These are phyloP conservation scores for Aspergillus luchuensis DNA, from an alignment of 2,329 filamentous ascomycete species.

Conservation along the genomic window DNA sequence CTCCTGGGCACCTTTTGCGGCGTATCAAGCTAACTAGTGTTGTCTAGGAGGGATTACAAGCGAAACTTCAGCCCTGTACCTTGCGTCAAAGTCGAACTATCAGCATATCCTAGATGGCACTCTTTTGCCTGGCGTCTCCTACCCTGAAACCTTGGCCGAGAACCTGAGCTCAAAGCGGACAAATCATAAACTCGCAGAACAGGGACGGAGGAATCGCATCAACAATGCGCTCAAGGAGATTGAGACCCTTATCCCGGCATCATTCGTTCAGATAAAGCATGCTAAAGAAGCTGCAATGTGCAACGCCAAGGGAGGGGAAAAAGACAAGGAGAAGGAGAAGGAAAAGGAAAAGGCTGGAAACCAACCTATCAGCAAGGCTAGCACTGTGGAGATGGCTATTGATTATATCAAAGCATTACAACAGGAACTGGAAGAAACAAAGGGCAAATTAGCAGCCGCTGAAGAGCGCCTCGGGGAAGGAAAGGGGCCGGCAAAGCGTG, in stretches of 20 bases:
- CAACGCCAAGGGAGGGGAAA: conserved; percentile 45
- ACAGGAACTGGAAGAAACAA: conserved; percentile 68
- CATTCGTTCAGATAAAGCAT: conserved; percentile 47
- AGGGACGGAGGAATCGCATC: conserved; percentile 91
- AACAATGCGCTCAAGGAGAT: conserved; percentile 93
- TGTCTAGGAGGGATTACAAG: conserved; percentile 49
- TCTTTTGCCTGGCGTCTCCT: conserved; percentile 82
- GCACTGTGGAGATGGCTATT: conserved; percentile 95
- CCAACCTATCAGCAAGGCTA: conserved; percentile 84
- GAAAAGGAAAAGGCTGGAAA: conserved; percentile 52
- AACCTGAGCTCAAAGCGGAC: conserved; percentile 95
- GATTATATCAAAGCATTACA: conserved; percentile 89
- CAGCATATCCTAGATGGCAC: conserved; percentile 96
- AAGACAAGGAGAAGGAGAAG: conserved; percentile 55
- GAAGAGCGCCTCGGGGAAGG: conserved; percentile 59
- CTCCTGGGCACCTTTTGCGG: neutral
- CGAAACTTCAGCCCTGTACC: conserved; percentile 68
- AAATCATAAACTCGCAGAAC: conserved; percentile 96
- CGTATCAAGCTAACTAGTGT: conserved; percentile 4
- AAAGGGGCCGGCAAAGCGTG: neutral
- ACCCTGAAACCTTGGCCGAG: conserved; percentile 86
- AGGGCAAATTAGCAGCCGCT: conserved; percentile 63
- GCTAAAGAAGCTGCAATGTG: conserved; percentile 40
- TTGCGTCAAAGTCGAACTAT: conserved; percentile 96
- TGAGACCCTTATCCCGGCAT: conserved; percentile 74